Base-by-base conservation (phyloP, 768 basidiomycete genomes). In the Boletellus sp. region DNA sequence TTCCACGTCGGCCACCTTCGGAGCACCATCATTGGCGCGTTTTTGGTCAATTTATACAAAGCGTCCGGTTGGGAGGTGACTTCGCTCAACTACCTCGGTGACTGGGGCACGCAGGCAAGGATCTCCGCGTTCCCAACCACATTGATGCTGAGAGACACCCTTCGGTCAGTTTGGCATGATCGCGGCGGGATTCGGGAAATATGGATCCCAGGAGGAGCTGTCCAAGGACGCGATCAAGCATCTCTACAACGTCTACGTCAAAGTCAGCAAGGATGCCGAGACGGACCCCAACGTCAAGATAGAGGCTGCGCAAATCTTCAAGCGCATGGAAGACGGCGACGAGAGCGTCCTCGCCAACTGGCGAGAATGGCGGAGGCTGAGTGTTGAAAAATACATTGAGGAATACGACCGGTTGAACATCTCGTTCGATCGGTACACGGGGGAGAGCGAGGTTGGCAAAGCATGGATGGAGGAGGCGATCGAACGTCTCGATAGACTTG, bases 11-110 rank as follows among this genome's bases (percentile, higher is more conserved):
- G 95, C 13, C 95, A 98, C 70, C 72, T 98, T 52, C 81, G 95
- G 34, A 94, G 91, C 47, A 99, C 95, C n/a, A 99, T 99, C 67
- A 95, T 98, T 63, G 95, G 95, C n/a, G 87, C 90, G 0, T 96
- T 96, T 74, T 70, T 97, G 51, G 75, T 81, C 10, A 97, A 97
- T 70, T 60, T 97, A 36, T 95, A 98, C 76, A 86, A 84, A 63
- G 79, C 90, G 7, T 91, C 87, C 60, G 94, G 95, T 15, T 98
- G 92, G 94, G 80, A 92, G 7, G 93, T 94, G n/a, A 69, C 80
- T 33, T 79, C 87, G 2, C 74, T 97, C 70, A 99, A 99, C 67
- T 99, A 99, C 66, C 79, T 97, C 15, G 95, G 95, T 2, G 95
- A 97, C 64, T 98, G 94, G 95, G 95, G 95, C 20, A 97, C 94